Conservation (phyloP, 345 rosid genomes). For the Orychophragmus violaceus region DNA sequence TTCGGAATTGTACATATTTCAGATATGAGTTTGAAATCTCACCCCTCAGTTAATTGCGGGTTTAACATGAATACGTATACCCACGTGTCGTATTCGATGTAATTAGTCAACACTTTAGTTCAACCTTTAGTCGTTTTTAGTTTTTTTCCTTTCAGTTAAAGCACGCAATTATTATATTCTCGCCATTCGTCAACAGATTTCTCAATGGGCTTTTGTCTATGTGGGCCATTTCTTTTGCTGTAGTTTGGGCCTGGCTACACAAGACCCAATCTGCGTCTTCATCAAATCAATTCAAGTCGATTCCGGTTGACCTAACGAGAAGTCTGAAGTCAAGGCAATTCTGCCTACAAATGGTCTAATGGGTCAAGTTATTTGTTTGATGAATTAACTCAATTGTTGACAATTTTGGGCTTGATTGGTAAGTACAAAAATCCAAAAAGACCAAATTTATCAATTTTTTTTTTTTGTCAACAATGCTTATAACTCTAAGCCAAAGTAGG, state of each 20-base stretch:
- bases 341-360: background rate
- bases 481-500: too few relatives aligned
- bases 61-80: conserved; percentile 27
- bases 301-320: background rate
- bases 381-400: background rate
- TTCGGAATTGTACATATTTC: conserved; percentile 3
- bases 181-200: background rate
- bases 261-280: background rate
- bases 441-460: too few relatives aligned
- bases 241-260: background rate
- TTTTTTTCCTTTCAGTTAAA: too few relatives aligned
- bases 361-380: background rate
- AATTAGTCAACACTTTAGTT: background rate
- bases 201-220: background rate
- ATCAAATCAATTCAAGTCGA: background rate
- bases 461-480: too few relatives aligned
- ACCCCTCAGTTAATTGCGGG: conserved; percentile 31
- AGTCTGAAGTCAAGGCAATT: background rate
- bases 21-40: conserved; percentile 21
- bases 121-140: too few relatives aligned
- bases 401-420: too few relatives aligned
- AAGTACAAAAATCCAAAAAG: too few relatives aligned
- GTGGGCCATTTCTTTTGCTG: background rate
- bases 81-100: conserved; percentile 16
- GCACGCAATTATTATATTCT: background rate